Percentiles rank a stretch among this genome's conserved stretches.
Conservation (phyloP, 345 rosid species). For the Firmiana major region DNA sequence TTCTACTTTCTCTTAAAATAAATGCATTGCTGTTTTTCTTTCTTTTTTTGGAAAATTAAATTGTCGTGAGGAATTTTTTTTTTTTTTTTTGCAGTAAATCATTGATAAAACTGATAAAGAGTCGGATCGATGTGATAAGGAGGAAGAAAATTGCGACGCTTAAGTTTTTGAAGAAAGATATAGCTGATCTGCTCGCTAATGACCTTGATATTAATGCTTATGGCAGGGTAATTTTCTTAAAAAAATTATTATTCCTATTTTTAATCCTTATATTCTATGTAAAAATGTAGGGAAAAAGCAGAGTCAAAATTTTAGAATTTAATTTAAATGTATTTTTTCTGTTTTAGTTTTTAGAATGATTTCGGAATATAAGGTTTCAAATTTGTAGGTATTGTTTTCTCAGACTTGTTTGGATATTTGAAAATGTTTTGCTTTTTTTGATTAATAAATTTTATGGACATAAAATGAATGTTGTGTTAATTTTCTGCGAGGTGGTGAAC, state of each 20-base stretch:
- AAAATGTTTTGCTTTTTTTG: background rate
- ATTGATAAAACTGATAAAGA: conserved; percentile 68
- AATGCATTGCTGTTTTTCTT: background rate
- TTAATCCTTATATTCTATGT: background rate
- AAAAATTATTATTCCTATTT: background rate
- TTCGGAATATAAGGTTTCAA: background rate
- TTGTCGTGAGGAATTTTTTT: too few species aligned
- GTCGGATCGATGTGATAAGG: conserved; percentile 80
- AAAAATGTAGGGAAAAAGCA: background rate
- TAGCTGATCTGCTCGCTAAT: conserved; percentile 83
- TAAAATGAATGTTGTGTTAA: background rate
- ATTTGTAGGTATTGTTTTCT: background rate
- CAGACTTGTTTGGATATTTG: background rate
- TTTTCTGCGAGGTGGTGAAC: conserved; percentile 18
- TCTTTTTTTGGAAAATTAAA: background rate
- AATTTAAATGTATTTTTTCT: background rate
- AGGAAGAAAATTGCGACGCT: conserved; percentile 82
- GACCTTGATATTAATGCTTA: conserved; percentile 82
- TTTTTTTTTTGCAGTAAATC: conserved; percentile 52
- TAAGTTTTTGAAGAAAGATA: conserved; percentile 79
- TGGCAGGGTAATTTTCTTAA: conserved; percentile 49
- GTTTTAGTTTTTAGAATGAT: background rate
- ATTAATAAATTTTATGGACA: background rate
- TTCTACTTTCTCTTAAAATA: conserved; percentile 5
- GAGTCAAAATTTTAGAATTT: background rate